Base-by-base conservation (phyloP, 2,329 filamentous ascomycete genomes). In the Fusarium palustre region DNA sequence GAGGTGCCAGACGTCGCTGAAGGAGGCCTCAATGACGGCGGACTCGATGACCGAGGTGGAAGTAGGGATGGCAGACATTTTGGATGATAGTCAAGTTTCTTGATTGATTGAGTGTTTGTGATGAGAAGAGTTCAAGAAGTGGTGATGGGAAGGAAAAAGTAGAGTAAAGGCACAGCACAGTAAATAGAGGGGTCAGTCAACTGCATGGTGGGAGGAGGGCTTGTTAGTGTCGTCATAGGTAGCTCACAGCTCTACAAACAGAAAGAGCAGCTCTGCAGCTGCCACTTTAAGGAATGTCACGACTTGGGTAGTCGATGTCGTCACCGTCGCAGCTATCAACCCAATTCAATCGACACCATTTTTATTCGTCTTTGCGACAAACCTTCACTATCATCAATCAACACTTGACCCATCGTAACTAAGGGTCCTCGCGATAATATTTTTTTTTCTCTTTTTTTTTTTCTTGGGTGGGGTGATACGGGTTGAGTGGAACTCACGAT, bases 1-100 rank as follows among this genome's bases (percentile, higher is more conserved):
- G 75, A 88, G 83, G 82, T 92, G 90, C 90, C 90, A 92, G 77
- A 92, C 90, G 71, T 86, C 79, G 74, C 85, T 85, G 77, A 92
- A 85, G 34, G 87, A 87, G 38, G 89, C 89, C 72, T 87, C 84
- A 80, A 92, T 91, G 79, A 92, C 88, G 76, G 87, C 85, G 58
- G 86, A 88, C 81, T 91, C 89, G 72, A 84, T 81, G 74, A 91
- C 88, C 28, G 87, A 89, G 74, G 88, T 90, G 63, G 88, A 88
- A 42, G 89, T 91, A 64, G 89, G 89, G 76, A 91, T 91, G 55
- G 73, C 61, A 34, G 74, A 72, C 73, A 75, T 75, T 54, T 20
- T 63, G 68, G 12, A 42, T 56, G 41, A 34, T 30, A 52, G 20
- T 39, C 12, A 34, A 42, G 30, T 38, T 31, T 38, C 9, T 8